Evolutionary conservation across 768 basidiomycete species (phyloP).

Genomic region (Lyophyllum semitale): DNA sequence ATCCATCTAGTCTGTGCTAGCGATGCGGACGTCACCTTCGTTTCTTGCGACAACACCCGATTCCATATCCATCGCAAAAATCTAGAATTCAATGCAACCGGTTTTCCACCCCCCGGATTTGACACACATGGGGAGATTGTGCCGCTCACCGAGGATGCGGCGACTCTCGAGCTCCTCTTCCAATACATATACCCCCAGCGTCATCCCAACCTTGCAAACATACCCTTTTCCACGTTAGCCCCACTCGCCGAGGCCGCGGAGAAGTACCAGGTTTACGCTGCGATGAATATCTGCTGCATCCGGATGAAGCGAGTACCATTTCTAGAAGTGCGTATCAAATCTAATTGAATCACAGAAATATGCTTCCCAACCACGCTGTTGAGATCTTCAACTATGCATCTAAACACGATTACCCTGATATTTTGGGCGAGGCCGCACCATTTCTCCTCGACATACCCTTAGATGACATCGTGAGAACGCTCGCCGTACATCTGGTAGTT

Average conservation of each 20-base stretch:
- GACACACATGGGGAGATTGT: constrained; percentile 17
- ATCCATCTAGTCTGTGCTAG: constrained; percentile 16
- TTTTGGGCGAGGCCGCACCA: neutral
- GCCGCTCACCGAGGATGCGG: constrained; percentile 21
- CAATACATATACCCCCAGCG: constrained; percentile 27
- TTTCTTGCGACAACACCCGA: constrained; percentile 20
- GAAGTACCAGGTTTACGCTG: constrained; percentile 31
- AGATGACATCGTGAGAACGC: neutral
- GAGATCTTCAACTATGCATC: neutral
- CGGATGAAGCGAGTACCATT: constrained; percentile 26
- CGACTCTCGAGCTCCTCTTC: constrained; percentile 27
- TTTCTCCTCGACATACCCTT: neutral
- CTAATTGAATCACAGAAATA: neutral
- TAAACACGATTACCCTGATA: neutral
- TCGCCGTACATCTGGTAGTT: neutral
- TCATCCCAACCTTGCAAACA: constrained; percentile 21
- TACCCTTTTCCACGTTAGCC: constrained; percentile 16
- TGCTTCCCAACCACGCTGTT: neutral
- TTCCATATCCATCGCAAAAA: constrained; percentile 25
- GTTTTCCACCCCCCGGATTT: constrained; percentile 21
- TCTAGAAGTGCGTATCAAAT: too few relatives aligned
- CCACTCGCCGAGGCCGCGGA: constrained; percentile 32
- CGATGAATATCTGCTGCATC: constrained; percentile 26
- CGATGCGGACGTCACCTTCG: constrained; percentile 24
- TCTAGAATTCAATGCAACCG: constrained; percentile 20